These are phyloP conservation scores for Dendrocalamus sinicus DNA, from an alignment of 176 grass and related monocot genomes.

Conservation along the genomic window DNA sequence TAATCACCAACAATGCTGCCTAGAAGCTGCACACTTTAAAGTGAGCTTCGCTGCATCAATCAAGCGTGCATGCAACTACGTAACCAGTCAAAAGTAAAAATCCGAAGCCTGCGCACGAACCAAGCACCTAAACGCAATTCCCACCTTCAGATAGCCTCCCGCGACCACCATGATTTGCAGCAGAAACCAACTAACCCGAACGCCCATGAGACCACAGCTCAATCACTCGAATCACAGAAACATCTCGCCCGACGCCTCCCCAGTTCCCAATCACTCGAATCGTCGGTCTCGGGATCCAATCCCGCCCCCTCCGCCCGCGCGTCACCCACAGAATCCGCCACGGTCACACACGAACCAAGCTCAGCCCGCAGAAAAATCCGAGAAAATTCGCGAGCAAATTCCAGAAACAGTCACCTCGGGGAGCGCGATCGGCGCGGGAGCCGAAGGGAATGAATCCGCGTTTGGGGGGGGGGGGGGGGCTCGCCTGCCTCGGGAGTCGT, in stretches of 20 bases:
- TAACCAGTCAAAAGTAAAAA: background rate
- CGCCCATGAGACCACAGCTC: background rate
- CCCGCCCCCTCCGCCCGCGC: background rate
- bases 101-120: background rate
- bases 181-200: background rate
- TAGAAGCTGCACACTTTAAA: background rate
- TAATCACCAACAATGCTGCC: background rate
- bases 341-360: background rate
- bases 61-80: background rate
- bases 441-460: background rate
- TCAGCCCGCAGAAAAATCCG: background rate
- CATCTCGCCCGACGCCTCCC: background rate
- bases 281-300: background rate
- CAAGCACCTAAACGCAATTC: background rate
- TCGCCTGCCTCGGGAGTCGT: background rate
- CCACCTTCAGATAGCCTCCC: background rate
- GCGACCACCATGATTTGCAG: background rate
- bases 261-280: conserved; percentile 17
- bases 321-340: background rate
- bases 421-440: background rate
- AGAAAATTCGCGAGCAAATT: background rate
- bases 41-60: background rate
- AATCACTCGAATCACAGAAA: background rate
- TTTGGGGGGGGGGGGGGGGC: background rate
- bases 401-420: background rate